A percentile compares a stretch with the other conserved stretches of the same genome.
These are phyloP conservation scores for Chamaecrista fasciculata DNA, from an alignment of 306 rosid species.

Conservation along the genomic window DNA sequence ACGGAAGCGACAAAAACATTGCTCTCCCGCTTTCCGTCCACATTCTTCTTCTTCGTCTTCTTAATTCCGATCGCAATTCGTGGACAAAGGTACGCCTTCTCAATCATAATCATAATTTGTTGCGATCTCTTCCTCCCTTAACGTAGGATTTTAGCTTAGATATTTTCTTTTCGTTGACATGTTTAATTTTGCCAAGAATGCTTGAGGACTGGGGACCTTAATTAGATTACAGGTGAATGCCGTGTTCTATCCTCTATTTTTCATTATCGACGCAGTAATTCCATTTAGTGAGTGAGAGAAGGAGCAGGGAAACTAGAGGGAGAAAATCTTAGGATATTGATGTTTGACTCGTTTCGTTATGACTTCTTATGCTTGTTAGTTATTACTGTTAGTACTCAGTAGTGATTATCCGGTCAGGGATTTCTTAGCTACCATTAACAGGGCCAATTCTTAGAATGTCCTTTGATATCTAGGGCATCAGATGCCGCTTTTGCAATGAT, in stretches of 20 bases:
- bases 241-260: neutral
- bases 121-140: neutral
- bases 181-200: neutral
- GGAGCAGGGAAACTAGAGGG: neutral
- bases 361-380: neutral
- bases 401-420: neutral
- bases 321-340: neutral
- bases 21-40: neutral
- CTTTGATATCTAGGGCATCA: neutral
- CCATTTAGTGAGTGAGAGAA: neutral
- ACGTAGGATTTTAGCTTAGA: neutral
- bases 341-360: neutral
- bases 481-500: neutral
- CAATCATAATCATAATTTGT: neutral
- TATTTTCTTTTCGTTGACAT: neutral
- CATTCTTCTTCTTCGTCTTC: neutral
- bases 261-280: neutral
- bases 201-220: neutral
- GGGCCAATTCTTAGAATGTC: neutral
- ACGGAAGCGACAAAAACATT: conserved; percentile 2
- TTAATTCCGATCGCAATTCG: neutral
- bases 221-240: neutral
- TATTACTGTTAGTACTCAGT: neutral
- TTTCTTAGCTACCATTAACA: neutral
- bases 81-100: neutral